Evolutionary conservation across 257 asterid genomes (phyloP), one percentile per base, ranked within the genome.

Genomic region (Fraxinus quadrangulata): DNA sequence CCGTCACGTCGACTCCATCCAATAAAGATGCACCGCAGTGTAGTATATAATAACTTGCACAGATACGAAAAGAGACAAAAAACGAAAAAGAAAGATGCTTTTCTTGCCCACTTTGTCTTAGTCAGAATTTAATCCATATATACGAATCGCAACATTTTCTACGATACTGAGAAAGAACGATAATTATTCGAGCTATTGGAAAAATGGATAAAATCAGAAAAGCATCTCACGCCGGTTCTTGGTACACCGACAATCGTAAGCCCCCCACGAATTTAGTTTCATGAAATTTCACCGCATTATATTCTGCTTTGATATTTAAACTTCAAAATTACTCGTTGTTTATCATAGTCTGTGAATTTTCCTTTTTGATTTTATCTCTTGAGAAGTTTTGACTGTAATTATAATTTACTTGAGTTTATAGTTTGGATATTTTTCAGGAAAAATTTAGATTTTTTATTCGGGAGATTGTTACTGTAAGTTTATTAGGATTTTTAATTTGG

Each of bases 191-290:
- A 77, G 77, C 61, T 75, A 71, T 42, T 75, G 37, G 78, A 19
- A 69, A 66, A 26, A 96, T 93, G 99, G 98, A 87, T 79, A 89
- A 77, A 81, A 87, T 92, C 73, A 83, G 99, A 82, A 85, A 88
- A 86, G 92, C 99, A 70, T 93, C 97, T 66, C 99, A 96, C 81
- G 97, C 99, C 47, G 99, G 99, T 84, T 96, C 99, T 11, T 96
- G 97, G 99, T 95, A 95, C 92, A 86, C 97, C 77, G 97, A 93
- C 80, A 84, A 96, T 75, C 95, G 99, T 93, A 85, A 85, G 96
- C 85, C 33, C 85, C 33, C 59, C 78, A 78, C 74, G 19, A 72
- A 16, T 76, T 39, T 31, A 45, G 31, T 66, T 74, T 16, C 40
- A 30, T 31, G 14, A 28, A n/a, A 66, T 23, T 81, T 75, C 36